A percentile compares a stretch with the other conserved stretches of the same genome.
These are phyloP conservation scores for Macrolepiota dolichaula DNA, from an alignment of 768 basidiomycete species.

Conservation along the genomic window DNA sequence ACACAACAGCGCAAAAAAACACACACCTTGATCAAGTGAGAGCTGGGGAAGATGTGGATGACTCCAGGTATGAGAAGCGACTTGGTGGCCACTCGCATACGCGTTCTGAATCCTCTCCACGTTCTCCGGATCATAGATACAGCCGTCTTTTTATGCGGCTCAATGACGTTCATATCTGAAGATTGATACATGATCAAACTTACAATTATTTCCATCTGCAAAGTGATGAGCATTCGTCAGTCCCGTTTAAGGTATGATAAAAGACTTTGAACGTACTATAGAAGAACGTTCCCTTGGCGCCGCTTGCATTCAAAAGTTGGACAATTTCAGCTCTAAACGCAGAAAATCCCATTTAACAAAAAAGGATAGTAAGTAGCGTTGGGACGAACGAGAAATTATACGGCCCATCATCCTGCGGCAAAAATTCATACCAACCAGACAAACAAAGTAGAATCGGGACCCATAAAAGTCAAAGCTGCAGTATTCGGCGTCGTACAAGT, in stretches of 20 bases:
- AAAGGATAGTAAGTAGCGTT: not conserved
- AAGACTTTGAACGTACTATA: constrained; percentile 20
- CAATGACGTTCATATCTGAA: not conserved
- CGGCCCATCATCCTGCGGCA: constrained; percentile 45
- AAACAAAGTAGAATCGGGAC: not conserved
- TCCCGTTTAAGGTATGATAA: not conserved
- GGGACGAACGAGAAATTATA: constrained; percentile 31
- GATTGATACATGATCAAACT: not conserved
- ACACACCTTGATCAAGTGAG: constrained; percentile 24
- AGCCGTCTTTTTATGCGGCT: constrained; percentile 19
- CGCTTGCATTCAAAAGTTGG: constrained; percentile 18
- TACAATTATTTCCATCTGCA: constrained; percentile 28
- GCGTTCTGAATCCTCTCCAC: constrained; percentile 26
- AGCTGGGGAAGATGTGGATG: constrained; percentile 29
- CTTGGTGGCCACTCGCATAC: constrained; percentile 28
- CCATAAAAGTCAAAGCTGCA: constrained; percentile 6
- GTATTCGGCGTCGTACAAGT: not conserved
- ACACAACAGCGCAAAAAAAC: not conserved
- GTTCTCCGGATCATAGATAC: constrained; percentile 27
- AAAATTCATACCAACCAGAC: not conserved
- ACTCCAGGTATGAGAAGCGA: constrained; percentile 33
- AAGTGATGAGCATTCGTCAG: not conserved
- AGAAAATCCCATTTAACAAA: not conserved
- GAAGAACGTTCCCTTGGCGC: constrained; percentile 29
- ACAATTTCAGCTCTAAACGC: constrained; percentile 18